Base-by-base conservation (phyloP, 2,329 filamentous ascomycete genomes). In the Tolypocladium ophioglossoides region DNA sequence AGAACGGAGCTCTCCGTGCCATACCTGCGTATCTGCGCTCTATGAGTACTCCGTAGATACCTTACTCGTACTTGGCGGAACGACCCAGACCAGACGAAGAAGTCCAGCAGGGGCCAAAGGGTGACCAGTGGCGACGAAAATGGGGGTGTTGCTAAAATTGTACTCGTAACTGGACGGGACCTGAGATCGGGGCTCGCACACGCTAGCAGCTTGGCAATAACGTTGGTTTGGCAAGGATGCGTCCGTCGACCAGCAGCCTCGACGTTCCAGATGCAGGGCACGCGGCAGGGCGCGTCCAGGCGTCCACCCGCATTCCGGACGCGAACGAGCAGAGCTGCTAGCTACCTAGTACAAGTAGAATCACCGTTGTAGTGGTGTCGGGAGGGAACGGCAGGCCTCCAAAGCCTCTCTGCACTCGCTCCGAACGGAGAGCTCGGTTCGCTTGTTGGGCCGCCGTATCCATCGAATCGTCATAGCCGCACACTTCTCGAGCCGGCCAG, bases 61-160 rank as follows among this genome's bases (percentile, higher is more conserved):
- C 30, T 32, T 32, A 32, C 30, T 2, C 30, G 10, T 34, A 35
- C 12, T 35, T 35, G 34, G 34, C 34, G 34, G 34, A 35, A 27
- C 3, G 34, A 4, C 34, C 11, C 3, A 14, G 2, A 14, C 6
- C n/a, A n/a, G 11, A 35, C 34, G 11, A 14, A 35, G 11, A 5
- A 12, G 34, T 35, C 34, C 34, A 16, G 12, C 14, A 16, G 34
- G 34, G 39, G 20, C 12, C 30, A 30, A 30, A 30, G 7, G 30
- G 30, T 9, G 49, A 24, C 49, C 32, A 4, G 49, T 51, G 49
- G 49, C 49, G 49, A 50, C 39, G 49, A 11, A 50, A 39, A 39
- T 38, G 49, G 49, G n/a, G 35, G 49, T 24, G 49, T 27, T 51
- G 34, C 49, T 51, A 51, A 51, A 50, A 51, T 39, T 24, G 49